Base-by-base conservation (phyloP, 306 rosid species). In the Chamaecrista fasciculata region DNA sequence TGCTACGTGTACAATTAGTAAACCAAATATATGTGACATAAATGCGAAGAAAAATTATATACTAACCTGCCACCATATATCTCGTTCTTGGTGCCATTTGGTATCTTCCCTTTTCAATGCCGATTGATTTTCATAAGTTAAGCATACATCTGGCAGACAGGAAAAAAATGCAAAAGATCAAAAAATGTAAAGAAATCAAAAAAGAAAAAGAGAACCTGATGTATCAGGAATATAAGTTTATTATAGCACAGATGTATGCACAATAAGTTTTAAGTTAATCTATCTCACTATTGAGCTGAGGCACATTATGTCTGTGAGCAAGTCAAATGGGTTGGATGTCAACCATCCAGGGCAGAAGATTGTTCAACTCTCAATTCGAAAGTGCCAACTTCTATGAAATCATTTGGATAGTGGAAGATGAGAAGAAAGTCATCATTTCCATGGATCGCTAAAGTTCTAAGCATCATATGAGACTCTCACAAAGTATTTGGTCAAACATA, bases 31-130 rank as follows among this genome's bases (percentile, higher is more conserved):
- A 55, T 47, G 44, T 71, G 51, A 48, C 46, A 42, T 39, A 46
- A 20, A 62, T 36, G 31, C 60, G 33, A 71, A 19, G 34, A 67
- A 42, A 26, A 53, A 44, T 37, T 47, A 72, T 57, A 70, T 39
- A 71, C 91, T 73, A 78, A 94, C 99, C 99, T 94, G 99, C 99
- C 99, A 94, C 95, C 99, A 94, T 76, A 86, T 77, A 81, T 91
- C 99, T 67, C 96, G 80, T 79, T 91, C 91, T 70, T 85, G 79
- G 68, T 79, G 73, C 95, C 97, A 94, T 74, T 85, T 82, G 49
- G 99, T 91, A 76, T 75, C 79, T 62, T 52, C 87, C 76, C 91
- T 91, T 76, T 68, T 91, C 82, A 84, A 46, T 15, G 97, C 96
- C 31, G 23, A 75, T 69, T 69, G 67, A 62, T 94, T 94, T 60